Evolutionary conservation across 352 stramenopile species (phyloP), one percentile per base, ranked within the genome.

Genomic region (Salisapilia sapeloensis): DNA sequence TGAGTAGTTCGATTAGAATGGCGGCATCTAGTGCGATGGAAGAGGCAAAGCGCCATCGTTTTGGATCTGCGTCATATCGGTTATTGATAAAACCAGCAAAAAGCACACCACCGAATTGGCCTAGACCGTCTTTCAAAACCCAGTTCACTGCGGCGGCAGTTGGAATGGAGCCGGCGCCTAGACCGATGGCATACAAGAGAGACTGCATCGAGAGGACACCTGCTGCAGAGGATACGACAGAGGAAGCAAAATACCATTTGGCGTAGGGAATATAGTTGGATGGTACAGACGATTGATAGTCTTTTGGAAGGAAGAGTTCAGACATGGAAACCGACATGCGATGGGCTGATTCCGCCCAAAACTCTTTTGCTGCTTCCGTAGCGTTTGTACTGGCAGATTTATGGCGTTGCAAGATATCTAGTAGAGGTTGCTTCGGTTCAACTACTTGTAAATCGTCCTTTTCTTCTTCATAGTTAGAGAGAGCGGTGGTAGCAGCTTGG

Each of bases 41-140:
- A 1, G 89, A 78, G 5, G 95, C 65, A 19, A 97, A 67, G 6
- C 92, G 64, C 85, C 87, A 98, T 29, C 76, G 56, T 57, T 97
- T 97, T 0, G 92, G 89, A 45, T 97, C 83, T 15, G 67, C 62
- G 49, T 98, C 93, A 47, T 97, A 94, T 2, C 65, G 85, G 54
- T 85, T 94, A 53, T 86, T 92, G 23, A 93, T 63, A n/a, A 92
- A 31, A 29, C 56, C 71, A 7, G 90, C 57, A 49, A 98, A 98
- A 11, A 96, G 50, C 22, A 98, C 76, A 18, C 92, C 92, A 21
- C 93, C 93, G 14, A 98, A 76, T 51, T 97, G 91, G 6, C 93
- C 93, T 2, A 97, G 59, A 17, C 92, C 92, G 60, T 98, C 93
- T 52, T 98, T 98, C 24, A 98, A 72, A 6, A 81, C 65, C 93